Evolutionary conservation across 257 asterid genomes (phyloP), one percentile per base, ranked within the genome.

Genomic region (Craterostigma plantagineum): DNA sequence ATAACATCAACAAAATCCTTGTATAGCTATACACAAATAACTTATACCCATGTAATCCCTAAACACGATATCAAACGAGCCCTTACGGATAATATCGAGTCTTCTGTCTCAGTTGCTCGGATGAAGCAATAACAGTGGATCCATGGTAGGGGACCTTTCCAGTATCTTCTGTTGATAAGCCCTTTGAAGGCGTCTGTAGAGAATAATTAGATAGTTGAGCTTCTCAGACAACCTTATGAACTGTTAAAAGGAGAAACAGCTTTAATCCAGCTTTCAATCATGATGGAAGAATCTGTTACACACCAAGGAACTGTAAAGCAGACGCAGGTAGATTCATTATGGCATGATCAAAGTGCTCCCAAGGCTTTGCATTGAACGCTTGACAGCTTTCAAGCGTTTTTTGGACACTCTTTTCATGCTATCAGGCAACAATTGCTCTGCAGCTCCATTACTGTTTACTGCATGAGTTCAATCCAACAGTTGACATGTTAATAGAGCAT

Each of bases 251-350:
- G 6, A 23, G 30, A 23, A 23, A 23, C 30, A 23, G 30, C 30
- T 23, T 23, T 23, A 2, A 23, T 2, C 30, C 30, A 23, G n/a
- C n/a, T 6, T 23, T 23, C 30, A 2, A 23, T 23, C 6, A n/a
- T n/a, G n/a, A n/a, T 6, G 30, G 30, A 23, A 23, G 30, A 23
- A 23, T 23, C 30, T 23, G 2, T 23, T 23, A n/a, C 40, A 67
- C 72, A 76, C 98, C 95, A 53, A 87, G 93, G 63, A 87, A 87
- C 18, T 72, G 77, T 10, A 82, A 23, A 14, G 95, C 93, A 55
- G 95, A 79, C 16, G 95, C 98, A 43, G 98, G 98, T 34, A 87
- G 71, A 62, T 87, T 82, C 98, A 87, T 87, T 44, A 87, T 71
- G 54, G 79, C 71, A 55, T 87, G 98, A 66, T 87, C 98, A 42